Conservation (phyloP, 179 eudicot species). For the Nepenthes alata region DNA sequence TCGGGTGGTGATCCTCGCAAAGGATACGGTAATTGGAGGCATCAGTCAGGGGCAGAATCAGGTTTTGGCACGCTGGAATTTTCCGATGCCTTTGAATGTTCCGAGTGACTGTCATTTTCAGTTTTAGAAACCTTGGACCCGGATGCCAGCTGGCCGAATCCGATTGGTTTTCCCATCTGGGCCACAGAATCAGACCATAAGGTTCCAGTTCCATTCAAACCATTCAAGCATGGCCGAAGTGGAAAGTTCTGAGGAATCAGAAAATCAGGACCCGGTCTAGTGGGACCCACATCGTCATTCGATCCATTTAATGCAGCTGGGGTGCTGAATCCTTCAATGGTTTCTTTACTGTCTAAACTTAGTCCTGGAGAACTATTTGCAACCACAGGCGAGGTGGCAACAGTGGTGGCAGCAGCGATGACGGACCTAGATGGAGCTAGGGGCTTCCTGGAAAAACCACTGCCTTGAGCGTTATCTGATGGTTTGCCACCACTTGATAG, state of each 20-base stretch:
- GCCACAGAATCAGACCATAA: slow-evolving; percentile 15
- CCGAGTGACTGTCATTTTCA: slow-evolving; percentile 3
- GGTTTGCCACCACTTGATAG: slow-evolving; percentile 10
- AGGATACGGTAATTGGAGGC: not conserved
- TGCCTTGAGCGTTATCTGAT: slow-evolving; percentile 7
- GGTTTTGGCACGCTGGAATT: no score
- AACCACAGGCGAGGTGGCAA: slow-evolving; percentile 8
- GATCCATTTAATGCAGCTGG: slow-evolving; percentile 6
- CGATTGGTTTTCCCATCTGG: slow-evolving; percentile 22
- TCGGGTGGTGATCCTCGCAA: not conserved
- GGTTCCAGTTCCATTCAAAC: slow-evolving; percentile 19
- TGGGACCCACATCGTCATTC: slow-evolving; percentile 4
- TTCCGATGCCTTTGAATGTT: no score
- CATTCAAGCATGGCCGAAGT: slow-evolving; percentile 16
- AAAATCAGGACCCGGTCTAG: slow-evolving; percentile 4
- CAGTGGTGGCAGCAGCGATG: slow-evolving; percentile 1
- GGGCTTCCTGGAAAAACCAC: slow-evolving; percentile 2
- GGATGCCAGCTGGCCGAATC: slow-evolving; percentile 7
- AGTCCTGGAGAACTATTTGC: slow-evolving; percentile 12
- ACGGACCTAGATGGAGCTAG: not conserved
- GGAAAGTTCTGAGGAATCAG: slow-evolving; percentile 11
- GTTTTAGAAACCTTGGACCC: slow-evolving; percentile 9
- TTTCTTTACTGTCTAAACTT: slow-evolving; percentile 12
- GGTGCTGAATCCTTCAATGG: slow-evolving; percentile 8
- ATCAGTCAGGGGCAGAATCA: slow-evolving; percentile 8